Percentiles rank a stretch among this genome's conserved stretches.
Evolutionary conservation across 768 basidiomycete genomes (phyloP).

Genomic region (Lentinula edodes): DNA sequence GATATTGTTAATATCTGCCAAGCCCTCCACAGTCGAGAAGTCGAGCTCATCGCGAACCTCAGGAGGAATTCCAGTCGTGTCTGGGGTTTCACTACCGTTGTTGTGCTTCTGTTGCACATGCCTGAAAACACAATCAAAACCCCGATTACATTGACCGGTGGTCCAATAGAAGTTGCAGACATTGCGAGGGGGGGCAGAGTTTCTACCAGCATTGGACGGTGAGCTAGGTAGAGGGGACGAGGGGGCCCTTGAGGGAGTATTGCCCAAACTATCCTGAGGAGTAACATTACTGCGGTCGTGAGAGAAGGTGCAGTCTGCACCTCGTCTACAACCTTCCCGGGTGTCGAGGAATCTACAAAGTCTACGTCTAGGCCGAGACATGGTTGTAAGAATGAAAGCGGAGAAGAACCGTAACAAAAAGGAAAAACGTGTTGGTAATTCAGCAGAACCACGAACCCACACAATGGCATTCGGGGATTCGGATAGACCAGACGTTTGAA

Average conservation of each 20-base stretch:
- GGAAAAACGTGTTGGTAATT: not conserved
- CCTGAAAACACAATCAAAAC: constrained; percentile 4
- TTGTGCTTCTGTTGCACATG: not conserved
- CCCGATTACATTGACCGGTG: constrained; percentile 11
- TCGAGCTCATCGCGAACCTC: not conserved
- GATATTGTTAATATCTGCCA: not conserved
- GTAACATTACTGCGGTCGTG: not conserved
- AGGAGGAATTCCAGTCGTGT: not conserved
- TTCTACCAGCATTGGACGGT: not conserved
- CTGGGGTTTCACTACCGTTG: not conserved
- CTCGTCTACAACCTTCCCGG: not conserved
- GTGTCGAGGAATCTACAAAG: constrained; percentile 3
- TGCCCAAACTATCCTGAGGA: not conserved
- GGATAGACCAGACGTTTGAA: too few species aligned
- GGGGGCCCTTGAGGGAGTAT: too few species aligned
- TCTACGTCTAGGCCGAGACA: not conserved
- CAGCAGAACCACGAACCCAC: not conserved
- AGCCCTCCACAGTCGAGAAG: not conserved
- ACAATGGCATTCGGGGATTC: too few species aligned
- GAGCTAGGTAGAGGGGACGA: too few species aligned
- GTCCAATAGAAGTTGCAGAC: constrained; percentile 9
- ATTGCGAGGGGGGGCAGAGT: not conserved
- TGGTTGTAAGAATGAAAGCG: constrained; percentile 16
- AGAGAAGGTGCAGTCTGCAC: not conserved
- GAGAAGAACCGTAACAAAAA: not conserved